Conservation (phyloP, 164 flowering plant genomes). For the Stephania yunnanensis region DNA sequence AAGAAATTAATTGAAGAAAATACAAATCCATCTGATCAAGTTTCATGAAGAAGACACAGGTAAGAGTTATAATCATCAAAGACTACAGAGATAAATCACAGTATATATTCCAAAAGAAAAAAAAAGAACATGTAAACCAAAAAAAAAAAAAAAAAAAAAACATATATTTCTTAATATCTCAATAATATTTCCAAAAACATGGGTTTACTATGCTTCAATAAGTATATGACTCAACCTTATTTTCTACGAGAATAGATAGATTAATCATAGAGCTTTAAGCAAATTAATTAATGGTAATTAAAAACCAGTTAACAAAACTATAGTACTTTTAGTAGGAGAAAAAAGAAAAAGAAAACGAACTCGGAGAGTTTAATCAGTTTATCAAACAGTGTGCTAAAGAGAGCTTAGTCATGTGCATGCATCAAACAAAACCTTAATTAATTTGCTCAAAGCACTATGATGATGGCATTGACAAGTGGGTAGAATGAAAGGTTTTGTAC, state of each 20-base stretch:
- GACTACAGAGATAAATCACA: background rate
- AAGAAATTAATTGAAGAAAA: background rate
- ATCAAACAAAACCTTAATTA: background rate
- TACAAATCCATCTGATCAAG: no score
- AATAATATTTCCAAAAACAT: background rate
- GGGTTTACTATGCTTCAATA: no score
- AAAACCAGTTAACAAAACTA: no score
- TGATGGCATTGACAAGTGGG: background rate
- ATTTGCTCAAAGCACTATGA: constrained; percentile 5
- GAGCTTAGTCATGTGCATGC: background rate
- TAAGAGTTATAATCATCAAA: background rate
- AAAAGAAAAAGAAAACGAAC: no score
- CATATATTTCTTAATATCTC: no score
- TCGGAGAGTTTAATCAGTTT: background rate
- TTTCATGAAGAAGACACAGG: background rate
- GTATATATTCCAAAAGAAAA: background rate
- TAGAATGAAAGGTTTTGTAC: background rate
- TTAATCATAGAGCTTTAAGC: no score
- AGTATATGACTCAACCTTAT: no score
- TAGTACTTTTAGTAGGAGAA: no score
- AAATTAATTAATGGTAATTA: no score
- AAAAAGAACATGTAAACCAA: background rate
- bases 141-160: no score
- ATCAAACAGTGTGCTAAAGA: background rate
- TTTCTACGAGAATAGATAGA: no score